Evolutionary conservation across 257 asterid genomes (phyloP).

Genomic region (Verbena officinalis): DNA sequence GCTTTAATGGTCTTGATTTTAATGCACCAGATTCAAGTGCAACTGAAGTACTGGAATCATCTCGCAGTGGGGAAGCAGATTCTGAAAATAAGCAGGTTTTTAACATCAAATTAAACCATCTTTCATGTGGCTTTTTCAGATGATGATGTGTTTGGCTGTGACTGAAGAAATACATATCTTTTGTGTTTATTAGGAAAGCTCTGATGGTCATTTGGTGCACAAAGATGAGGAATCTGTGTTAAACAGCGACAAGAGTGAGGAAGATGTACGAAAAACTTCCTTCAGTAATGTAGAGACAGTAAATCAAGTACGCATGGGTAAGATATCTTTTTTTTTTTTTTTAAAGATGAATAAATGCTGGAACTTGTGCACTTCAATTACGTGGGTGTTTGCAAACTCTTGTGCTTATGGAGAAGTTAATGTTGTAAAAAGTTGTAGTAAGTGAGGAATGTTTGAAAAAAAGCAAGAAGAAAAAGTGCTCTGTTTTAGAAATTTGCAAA

Average conservation of each 20-base stretch:
- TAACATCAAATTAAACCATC: constrained; percentile 12
- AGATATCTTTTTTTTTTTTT: constrained; percentile 28
- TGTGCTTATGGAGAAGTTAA: no score
- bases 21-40: constrained; percentile 40
- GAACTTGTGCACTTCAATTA: neutral
- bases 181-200: constrained; percentile 52
- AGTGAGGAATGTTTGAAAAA: no score
- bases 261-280: constrained; percentile 43
- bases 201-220: constrained; percentile 40
- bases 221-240: constrained; percentile 48
- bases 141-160: constrained; percentile 9
- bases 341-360: neutral
- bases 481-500: no score
- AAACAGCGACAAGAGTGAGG: constrained; percentile 58
- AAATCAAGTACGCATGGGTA: constrained; percentile 57
- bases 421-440: no score
- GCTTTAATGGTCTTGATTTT: constrained; percentile 54
- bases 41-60: constrained; percentile 40
- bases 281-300: constrained; percentile 45
- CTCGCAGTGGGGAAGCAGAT: constrained; percentile 33
- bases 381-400: no score
- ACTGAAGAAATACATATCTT: constrained; percentile 24
- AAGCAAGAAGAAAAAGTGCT: no score
- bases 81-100: constrained; percentile 61
- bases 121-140: constrained; percentile 5